phyloP scores from a whole-genome alignment of 805 yeast genomes.

The Candida sonorensis region DNA sequence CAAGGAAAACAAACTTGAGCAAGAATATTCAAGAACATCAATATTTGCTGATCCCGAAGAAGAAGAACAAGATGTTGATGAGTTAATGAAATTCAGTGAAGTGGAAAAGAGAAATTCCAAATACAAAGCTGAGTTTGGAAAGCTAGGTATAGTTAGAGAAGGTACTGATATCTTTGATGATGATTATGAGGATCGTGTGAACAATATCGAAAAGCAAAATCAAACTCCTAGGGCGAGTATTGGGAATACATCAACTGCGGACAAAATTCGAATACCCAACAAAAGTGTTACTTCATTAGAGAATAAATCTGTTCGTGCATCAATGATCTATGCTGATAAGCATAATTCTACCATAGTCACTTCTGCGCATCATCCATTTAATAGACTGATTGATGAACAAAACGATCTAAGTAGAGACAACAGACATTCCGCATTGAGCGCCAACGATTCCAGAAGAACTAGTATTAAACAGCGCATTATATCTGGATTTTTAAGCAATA shows the following conservation, averaged over 20 bases:
- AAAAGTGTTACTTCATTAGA: too few species aligned
- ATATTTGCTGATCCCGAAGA: slow-evolving; percentile 25
- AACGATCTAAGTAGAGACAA: too few species aligned
- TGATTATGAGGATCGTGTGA: slow-evolving; percentile 4
- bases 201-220: slow-evolving; percentile 1
- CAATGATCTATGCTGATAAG: too few species aligned
- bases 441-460: slow-evolving; percentile 1
- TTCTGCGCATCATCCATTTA: too few species aligned
- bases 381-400: too few species aligned
- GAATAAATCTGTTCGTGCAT: too few species aligned
- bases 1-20: not conserved
- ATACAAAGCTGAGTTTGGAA: not conserved
- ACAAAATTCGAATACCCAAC: too few species aligned
- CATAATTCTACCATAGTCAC: too few species aligned
- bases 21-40: slow-evolving; percentile 10
- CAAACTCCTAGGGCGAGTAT: too few species aligned
- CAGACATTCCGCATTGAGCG: slow-evolving; percentile 1
- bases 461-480: slow-evolving; percentile 7
- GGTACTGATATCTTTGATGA: slow-evolving; percentile 16
- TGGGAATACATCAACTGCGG: too few species aligned
- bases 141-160: slow-evolving; percentile 4
- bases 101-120: too few species aligned
- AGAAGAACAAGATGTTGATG: slow-evolving; percentile 6
- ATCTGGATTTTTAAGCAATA: not conserved
- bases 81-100: too few species aligned